Percentiles rank a stretch among this genome's conserved stretches.
phyloP scores from a whole-genome alignment of 768 basidiomycete genomes.

The Phanerochaete sordida region DNA sequence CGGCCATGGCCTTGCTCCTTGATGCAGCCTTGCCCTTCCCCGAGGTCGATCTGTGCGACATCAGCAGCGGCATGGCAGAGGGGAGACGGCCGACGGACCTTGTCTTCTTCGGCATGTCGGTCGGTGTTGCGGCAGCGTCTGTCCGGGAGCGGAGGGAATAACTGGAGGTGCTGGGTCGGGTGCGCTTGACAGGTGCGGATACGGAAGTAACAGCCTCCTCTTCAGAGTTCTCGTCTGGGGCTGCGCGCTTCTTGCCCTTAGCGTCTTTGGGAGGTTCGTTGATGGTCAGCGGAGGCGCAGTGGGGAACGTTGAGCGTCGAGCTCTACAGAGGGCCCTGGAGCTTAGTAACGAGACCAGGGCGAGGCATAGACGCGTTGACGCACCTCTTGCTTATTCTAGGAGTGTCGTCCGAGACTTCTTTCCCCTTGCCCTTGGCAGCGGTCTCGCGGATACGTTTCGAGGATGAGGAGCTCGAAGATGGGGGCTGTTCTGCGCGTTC shows the following conservation, averaged over 20 bases:
- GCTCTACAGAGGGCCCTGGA: constrained; percentile 36
- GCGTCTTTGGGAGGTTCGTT: constrained; percentile 72
- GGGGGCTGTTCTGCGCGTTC: constrained; percentile 43
- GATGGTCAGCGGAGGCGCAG: constrained; percentile 50
- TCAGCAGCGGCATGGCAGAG: constrained; percentile 14
- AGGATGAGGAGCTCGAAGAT: constrained; percentile 20
- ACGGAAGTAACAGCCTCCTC: constrained; percentile 50
- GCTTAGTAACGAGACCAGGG: background rate
- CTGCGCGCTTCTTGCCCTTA: constrained; percentile 94
- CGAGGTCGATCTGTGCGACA: constrained; percentile 38
- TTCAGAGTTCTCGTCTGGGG: constrained; percentile 64
- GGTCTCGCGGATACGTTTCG: constrained; percentile 54
- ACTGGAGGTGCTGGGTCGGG: constrained; percentile 41
- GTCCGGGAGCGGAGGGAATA: constrained; percentile 68
- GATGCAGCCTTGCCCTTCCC: constrained; percentile 53
- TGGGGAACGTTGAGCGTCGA: constrained; percentile 51
- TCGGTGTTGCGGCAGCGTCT: constrained; percentile 34
- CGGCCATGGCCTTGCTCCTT: constrained; percentile 35
- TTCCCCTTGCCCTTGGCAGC: constrained; percentile 62
- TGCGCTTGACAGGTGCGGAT: constrained; percentile 57
- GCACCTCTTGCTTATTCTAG: constrained; percentile 61
- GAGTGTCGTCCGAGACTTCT: constrained; percentile 51
- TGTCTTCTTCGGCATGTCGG: constrained; percentile 73
- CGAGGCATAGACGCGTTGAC: constrained; percentile 26
- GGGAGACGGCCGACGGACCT: constrained; percentile 36